Base-by-base conservation (phyloP, 495 filamentous ascomycete species). In the Trichocladium antarcticum region DNA sequence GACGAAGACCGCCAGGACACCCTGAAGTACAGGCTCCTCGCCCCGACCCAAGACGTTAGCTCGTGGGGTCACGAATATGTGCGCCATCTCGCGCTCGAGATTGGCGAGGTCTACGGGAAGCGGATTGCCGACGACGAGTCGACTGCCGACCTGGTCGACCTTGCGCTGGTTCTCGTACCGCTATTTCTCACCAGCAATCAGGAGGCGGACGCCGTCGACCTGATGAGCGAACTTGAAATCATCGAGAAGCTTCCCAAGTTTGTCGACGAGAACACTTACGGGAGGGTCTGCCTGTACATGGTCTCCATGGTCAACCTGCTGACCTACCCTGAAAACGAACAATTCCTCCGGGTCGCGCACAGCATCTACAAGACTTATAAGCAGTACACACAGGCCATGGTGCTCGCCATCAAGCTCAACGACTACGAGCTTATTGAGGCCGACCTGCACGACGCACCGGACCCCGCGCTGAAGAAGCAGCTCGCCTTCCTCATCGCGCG, bases 31-130 rank as follows among this genome's bases (percentile, higher is more conserved):
- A 81, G 92, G 55, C 76, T 99, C 15, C 76, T 95, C 28, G 81
- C 89, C 21, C 89, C 89, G 37, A 87, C 88, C 12, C 75, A 87
- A 57, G 92, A 99, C 65, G 85, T 96, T 60, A 87, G 84, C 35
- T 93, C 89, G 10, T 99, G 92, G 92, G 92, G 92, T 45, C 92
- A 99, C 67, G 92, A 99, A 77, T 99, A 99, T 62, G 85, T 95
- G 53, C 79, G 92, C 47, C 92, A 99, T 70, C 73, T 99, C 55
- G 90, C 92, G 12, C 72, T 99, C 46, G 92, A 99, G 69, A 88
- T 97, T 48, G 92, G 92, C 45, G 83, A 93, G 66, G 92, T 95
- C 57, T 93, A 90, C 64, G 82, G 77, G 55, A 85, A 85, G 61
- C 80, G 89, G 51, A 55, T 75, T 42, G 63, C 71, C 31, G 63